phyloP scores from a whole-genome alignment of 1,139 yeast species.

The Scheffersomyces segobiensis region DNA sequence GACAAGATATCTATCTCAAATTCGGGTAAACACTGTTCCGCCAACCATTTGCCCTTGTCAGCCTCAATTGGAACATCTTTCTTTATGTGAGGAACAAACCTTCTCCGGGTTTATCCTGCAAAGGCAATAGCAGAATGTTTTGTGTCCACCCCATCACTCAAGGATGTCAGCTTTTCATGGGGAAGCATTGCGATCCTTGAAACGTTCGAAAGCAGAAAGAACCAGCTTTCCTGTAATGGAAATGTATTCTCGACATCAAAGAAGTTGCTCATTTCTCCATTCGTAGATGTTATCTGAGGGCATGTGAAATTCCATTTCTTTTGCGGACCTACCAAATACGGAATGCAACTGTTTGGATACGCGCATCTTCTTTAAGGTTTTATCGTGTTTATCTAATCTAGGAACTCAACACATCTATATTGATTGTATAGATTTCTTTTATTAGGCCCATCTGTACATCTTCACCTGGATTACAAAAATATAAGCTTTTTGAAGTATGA shows the following conservation, averaged over 20 bases:
- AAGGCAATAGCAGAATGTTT: background rate
- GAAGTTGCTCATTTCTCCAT: background rate
- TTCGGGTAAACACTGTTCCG: background rate
- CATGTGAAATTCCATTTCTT: background rate
- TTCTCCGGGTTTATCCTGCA: background rate
- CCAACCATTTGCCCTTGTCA: background rate
- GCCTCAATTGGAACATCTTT: background rate
- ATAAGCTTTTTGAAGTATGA: background rate
- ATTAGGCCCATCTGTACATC: background rate
- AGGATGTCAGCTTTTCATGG: background rate
- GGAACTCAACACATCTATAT: background rate
- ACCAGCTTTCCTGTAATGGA: background rate
- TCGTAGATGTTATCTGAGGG: background rate
- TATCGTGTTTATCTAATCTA: background rate
- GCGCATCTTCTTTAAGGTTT: background rate
- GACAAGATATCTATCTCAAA: background rate
- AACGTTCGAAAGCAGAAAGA: background rate
- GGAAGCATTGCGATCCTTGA: background rate
- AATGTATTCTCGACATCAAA: too few relatives aligned
- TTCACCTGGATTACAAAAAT: background rate
- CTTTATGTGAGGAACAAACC: background rate
- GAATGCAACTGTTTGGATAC: too few relatives aligned
- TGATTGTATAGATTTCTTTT: background rate
- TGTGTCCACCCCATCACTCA: background rate
- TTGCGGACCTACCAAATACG: background rate